Percentiles rank a stretch among this genome's conserved stretches.
Conservation (phyloP, 2,329 filamentous ascomycete species). For the Talaromyces sp. region DNA sequence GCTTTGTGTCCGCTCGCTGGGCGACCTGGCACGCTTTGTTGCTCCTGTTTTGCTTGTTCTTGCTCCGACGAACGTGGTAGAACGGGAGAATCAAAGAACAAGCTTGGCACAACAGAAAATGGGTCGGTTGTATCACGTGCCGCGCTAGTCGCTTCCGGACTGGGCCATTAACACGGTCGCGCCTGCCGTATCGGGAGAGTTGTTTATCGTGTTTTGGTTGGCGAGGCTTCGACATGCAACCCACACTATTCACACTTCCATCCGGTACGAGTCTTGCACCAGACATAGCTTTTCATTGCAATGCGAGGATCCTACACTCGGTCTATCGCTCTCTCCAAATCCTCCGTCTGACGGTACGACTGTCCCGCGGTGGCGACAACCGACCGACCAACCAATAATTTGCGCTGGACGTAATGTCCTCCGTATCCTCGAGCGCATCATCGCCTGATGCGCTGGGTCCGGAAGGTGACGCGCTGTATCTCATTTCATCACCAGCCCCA, state of each 20-base stretch:
- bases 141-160: conserved; percentile 2
- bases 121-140: neutral
- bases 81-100: neutral
- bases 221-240: neutral
- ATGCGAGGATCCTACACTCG: neutral
- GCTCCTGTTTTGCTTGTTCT: neutral
- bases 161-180: conserved; percentile 9
- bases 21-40: neutral
- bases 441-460: conserved; percentile 44
- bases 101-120: neutral
- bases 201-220: conserved; percentile 29
- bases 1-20: neutral
- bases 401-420: conserved; percentile 13
- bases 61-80: no score
- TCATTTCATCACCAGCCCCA: conserved; percentile 42
- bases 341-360: neutral
- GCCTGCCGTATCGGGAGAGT: conserved; percentile 35
- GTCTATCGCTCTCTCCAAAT: neutral
- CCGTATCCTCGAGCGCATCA: conserved; percentile 37
- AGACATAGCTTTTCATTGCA: neutral
- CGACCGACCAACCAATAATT: neutral
- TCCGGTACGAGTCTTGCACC: neutral
- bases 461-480: conserved; percentile 41
- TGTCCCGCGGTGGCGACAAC: conserved; percentile 16
- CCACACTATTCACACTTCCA: neutral